Evolutionary conservation across 441 rosid genomes (phyloP).

Genomic region (Dalechampia spathulata): DNA sequence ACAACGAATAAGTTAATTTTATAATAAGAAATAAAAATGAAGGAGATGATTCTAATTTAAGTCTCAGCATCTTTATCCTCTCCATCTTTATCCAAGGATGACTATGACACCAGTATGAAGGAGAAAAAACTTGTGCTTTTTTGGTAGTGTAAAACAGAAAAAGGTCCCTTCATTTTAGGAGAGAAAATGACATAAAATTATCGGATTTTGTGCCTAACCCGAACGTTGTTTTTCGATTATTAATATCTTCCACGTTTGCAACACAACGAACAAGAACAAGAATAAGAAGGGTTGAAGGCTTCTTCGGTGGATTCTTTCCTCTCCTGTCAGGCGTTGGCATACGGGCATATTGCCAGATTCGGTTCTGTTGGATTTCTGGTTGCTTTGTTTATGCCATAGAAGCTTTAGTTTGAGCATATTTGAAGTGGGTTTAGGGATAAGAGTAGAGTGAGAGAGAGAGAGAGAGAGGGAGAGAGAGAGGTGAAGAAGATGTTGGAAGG

Average conservation of each 20-base stretch:
- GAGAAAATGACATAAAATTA: constrained; percentile 11
- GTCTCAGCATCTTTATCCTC: constrained; percentile 14
- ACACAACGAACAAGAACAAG: neutral
- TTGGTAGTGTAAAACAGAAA: neutral
- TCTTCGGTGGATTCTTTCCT: neutral
- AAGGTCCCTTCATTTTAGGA: constrained; percentile 1
- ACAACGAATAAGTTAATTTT: too few relatives aligned
- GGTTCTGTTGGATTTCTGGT: neutral
- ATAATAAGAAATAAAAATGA: neutral
- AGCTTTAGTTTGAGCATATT: neutral
- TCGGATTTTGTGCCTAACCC: constrained; percentile 16
- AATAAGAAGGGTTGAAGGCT: neutral
- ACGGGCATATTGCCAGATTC: neutral
- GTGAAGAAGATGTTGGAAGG: constrained; percentile 72
- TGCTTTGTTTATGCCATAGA: neutral
- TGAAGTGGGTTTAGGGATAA: neutral
- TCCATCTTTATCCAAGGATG: constrained; percentile 13
- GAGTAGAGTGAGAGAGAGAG: too few relatives aligned
- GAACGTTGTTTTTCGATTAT: neutral
- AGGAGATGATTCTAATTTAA: constrained; percentile 1
- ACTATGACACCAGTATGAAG: constrained; percentile 14
- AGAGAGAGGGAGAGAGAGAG: neutral
- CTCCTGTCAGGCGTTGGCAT: constrained; percentile 2
- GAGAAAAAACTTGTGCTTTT: neutral
- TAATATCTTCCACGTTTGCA: neutral